Evolutionary conservation across 345 rosid genomes (phyloP).

Genomic region (Erodium maritimum): DNA sequence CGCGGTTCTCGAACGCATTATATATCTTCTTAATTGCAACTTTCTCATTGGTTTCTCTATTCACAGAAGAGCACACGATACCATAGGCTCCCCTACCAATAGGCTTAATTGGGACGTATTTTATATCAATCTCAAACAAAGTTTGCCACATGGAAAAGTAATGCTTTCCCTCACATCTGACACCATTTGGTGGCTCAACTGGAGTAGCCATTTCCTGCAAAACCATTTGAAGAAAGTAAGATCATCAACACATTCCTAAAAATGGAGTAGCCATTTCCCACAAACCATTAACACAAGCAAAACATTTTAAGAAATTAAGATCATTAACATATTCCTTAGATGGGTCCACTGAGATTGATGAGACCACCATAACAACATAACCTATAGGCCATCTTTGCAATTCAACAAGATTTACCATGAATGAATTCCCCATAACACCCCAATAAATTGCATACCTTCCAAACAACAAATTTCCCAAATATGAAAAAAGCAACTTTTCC

Average conservation of each 20-base stretch:
- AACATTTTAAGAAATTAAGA: too few species aligned
- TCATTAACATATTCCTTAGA: too few species aligned
- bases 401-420: too few species aligned
- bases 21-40: conserved; percentile 77
- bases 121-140: conserved; percentile 71
- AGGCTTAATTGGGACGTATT: conserved; percentile 75
- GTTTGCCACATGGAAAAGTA: conserved; percentile 75
- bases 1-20: conserved; percentile 56
- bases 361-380: too few species aligned
- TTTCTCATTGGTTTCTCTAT: conserved; percentile 51
- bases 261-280: conserved; percentile 64
- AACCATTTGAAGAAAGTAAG: too few species aligned
- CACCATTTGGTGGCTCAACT: conserved; percentile 77
- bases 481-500: too few species aligned
- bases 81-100: conserved; percentile 78
- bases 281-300: too few species aligned
- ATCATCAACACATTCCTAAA: neutral
- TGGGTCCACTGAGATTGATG: too few species aligned
- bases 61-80: conserved; percentile 62
- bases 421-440: too few species aligned
- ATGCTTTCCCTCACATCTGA: conserved; percentile 46
- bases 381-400: too few species aligned
- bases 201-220: conserved; percentile 53
- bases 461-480: too few species aligned
- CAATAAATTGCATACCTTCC: too few species aligned